These are phyloP conservation scores for Diplodia seriata DNA, from an alignment of 2,329 filamentous ascomycete genomes.

Conservation along the genomic window DNA sequence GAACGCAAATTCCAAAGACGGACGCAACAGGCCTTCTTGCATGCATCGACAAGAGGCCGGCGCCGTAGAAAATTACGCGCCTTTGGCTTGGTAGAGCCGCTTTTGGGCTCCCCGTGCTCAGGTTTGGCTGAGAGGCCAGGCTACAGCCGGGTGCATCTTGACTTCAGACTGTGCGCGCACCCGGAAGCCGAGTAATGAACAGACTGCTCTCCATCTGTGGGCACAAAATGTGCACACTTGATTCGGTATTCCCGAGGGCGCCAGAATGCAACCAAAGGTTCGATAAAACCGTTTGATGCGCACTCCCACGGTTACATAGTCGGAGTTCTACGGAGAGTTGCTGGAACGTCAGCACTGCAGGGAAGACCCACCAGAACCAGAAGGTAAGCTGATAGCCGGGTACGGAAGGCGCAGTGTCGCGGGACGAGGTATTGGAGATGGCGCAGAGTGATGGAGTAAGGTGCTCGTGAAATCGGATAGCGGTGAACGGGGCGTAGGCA, in stretches of 20 bases:
- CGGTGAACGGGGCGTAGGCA: slow-evolving; percentile 6
- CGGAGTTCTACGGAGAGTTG: neutral
- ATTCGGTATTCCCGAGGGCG: neutral
- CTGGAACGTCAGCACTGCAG: neutral
- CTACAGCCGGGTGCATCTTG: neutral
- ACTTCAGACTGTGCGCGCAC: neutral
- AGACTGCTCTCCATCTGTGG: neutral
- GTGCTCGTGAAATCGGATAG: slow-evolving; percentile 1
- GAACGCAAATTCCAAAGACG: neutral
- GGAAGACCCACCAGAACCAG: slow-evolving; percentile 1
- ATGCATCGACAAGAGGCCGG: neutral
- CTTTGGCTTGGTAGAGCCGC: neutral
- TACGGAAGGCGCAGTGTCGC: neutral
- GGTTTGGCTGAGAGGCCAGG: neutral
- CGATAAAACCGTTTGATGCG: neutral
- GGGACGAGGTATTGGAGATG: neutral
- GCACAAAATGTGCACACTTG: neutral
- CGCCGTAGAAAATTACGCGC: neutral
- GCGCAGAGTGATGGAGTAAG: slow-evolving; percentile 1
- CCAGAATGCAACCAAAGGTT: neutral
- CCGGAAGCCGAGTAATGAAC: neutral
- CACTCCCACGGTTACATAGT: neutral
- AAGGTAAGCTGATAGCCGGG: neutral
- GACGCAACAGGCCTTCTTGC: neutral
- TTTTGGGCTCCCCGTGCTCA: neutral